Conservation (phyloP, 306 rosid species). For the Sicyos edulis region DNA sequence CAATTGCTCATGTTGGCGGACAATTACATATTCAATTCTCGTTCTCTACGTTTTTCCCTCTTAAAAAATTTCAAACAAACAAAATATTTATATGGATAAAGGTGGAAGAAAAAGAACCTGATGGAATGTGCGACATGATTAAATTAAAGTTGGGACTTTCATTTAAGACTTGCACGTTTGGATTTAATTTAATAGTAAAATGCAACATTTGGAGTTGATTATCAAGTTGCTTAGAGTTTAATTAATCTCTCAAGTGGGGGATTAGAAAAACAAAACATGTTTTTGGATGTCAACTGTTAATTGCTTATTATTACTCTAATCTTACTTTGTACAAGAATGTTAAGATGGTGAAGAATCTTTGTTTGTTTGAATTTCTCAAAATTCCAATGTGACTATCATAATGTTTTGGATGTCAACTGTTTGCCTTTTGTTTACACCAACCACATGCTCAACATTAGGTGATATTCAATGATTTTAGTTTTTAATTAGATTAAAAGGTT, state of each 20-base stretch:
- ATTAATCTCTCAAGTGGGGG: constrained; percentile 17
- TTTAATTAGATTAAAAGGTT: too few relatives aligned
- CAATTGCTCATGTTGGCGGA: too few relatives aligned
- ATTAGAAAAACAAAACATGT: background rate
- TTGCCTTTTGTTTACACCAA: too few relatives aligned
- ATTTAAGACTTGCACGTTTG: constrained; percentile 12
- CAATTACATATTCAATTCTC: too few relatives aligned
- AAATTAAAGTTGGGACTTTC: background rate
- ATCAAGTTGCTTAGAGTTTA: background rate
- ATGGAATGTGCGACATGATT: background rate
- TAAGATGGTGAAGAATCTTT: constrained; percentile 4
- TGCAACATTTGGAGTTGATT: background rate
- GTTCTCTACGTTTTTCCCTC: too few relatives aligned
- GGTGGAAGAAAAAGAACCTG: background rate
- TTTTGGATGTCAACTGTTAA: background rate
- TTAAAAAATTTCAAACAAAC: too few relatives aligned
- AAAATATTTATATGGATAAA: background rate
- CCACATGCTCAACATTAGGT: too few relatives aligned
- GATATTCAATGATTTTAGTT: too few relatives aligned
- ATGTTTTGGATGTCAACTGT: background rate
- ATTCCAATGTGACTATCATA: background rate
- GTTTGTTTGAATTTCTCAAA: background rate
- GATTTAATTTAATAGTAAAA: background rate
- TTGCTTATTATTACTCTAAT: constrained; percentile 2
- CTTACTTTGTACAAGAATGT: constrained; percentile 5